Evolutionary conservation across 345 rosid genomes (phyloP).

Genomic region (Litchi chinensis): DNA sequence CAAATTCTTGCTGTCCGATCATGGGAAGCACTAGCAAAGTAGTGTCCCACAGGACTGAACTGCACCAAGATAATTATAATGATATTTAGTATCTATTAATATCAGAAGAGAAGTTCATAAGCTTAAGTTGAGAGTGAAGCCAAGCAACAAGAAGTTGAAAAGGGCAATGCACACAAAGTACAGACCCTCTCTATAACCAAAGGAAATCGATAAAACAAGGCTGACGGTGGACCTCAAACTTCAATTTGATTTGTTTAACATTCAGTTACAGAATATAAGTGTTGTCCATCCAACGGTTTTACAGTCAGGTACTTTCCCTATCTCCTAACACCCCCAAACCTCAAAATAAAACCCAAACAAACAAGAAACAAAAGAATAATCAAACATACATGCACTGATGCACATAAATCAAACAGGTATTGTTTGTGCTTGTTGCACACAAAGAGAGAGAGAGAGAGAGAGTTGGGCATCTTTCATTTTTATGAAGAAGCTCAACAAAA

Average conservation of each 20-base stretch:
- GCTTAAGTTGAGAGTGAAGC: not conserved
- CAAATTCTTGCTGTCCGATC: constrained; percentile 95
- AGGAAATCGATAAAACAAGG: not conserved
- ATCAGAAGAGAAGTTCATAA: not conserved
- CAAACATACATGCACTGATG: not conserved
- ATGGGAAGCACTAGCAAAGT: constrained; percentile 95
- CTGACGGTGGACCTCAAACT: not conserved
- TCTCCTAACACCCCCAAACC: not conserved
- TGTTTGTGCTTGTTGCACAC: too few species aligned
- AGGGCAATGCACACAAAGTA: not conserved
- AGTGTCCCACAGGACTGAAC: constrained; percentile 95
- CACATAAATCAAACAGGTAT: not conserved
- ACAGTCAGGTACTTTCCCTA: too few species aligned
- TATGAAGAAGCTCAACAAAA: too few species aligned
- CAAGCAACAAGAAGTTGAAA: not conserved
- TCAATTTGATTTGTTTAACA: too few species aligned
- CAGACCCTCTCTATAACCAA: not conserved
- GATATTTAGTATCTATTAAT: not conserved
- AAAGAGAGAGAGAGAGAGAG: too few species aligned
- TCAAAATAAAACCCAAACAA: not conserved
- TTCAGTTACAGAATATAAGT: too few species aligned
- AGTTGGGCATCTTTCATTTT: too few species aligned
- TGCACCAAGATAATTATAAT: constrained; percentile 43
- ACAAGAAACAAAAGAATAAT: not conserved
- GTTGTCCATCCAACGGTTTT: too few species aligned